A percentile compares a stretch with the other conserved stretches of the same genome.
Conservation (phyloP, 2,329 filamentous ascomycete genomes). For the Sclerotinia nivalis region DNA sequence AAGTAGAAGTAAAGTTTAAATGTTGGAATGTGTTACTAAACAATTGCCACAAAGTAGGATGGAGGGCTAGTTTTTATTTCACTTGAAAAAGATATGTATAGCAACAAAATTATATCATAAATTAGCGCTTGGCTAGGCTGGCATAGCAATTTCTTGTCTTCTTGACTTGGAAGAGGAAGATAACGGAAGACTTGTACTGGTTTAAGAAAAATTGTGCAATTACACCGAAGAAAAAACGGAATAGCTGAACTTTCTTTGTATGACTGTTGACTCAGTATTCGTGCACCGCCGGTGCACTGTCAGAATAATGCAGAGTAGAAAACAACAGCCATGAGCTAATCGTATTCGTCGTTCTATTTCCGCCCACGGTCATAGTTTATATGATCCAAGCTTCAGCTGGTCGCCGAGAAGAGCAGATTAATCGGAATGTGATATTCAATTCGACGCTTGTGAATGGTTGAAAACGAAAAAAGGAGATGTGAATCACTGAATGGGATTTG, state of each 20-base stretch:
- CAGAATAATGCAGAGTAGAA: background rate
- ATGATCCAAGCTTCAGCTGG: background rate
- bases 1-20: background rate
- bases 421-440: constrained; percentile 1
- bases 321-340: background rate
- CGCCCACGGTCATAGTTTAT: background rate
- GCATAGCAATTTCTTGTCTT: background rate
- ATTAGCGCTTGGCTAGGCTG: background rate
- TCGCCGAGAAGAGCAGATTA: background rate
- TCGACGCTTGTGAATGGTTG: background rate
- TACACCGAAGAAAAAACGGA: constrained; percentile 8
- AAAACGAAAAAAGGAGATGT: background rate
- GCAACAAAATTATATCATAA: background rate
- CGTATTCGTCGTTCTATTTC: background rate
- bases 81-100: constrained; percentile 10
- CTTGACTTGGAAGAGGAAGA: constrained; percentile 15
- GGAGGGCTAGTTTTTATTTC: constrained; percentile 6
- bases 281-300: background rate
- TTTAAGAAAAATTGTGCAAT: background rate
- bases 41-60: background rate
- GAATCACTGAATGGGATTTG: background rate
- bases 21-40: background rate
- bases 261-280: background rate
- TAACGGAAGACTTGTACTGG: background rate
- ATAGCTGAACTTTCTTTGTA: constrained; percentile 12